phyloP scores from a whole-genome alignment of 2,329 filamentous ascomycete species.

The Arthrobotrys pseudoclavata region DNA sequence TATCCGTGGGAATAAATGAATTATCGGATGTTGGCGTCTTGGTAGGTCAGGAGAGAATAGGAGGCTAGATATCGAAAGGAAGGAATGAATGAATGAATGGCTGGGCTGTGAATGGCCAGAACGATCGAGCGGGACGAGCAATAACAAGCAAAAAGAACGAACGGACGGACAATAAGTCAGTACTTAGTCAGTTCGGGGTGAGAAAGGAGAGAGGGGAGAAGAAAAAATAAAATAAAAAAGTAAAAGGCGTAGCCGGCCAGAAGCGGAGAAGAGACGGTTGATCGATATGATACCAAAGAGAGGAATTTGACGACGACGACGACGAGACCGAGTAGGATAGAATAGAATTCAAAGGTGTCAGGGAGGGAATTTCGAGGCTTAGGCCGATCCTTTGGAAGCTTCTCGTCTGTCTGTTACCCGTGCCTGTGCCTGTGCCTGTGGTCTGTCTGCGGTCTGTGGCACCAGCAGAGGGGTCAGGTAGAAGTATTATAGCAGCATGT shows the following conservation, averaged over 20 bases:
- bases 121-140: conserved; percentile 39
- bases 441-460: conserved; percentile 29
- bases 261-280: conserved; percentile 32
- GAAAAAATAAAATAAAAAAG: neutral
- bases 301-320: conserved; percentile 1
- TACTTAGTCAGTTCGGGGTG: neutral
- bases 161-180: conserved; percentile 1
- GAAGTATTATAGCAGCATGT: neutral
- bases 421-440: conserved; percentile 1
- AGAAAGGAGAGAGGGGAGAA: neutral
- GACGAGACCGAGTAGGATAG: neutral
- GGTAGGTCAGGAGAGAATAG: conserved; percentile 28
- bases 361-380: conserved; percentile 12
- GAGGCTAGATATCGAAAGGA: conserved; percentile 18
- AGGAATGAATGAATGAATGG: neutral
- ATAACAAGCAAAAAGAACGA: conserved; percentile 9
- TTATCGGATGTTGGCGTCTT: conserved; percentile 9
- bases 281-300: neutral
- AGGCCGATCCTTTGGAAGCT: conserved; percentile 48
- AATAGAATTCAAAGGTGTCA: neutral
- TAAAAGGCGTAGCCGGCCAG: conserved; percentile 30
- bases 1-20: conserved; percentile 3
- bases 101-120: conserved; percentile 32
- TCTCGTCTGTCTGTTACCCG: conserved; percentile 21
- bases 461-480: conserved; percentile 9